These are phyloP conservation scores for Trypanosoma rangeli DNA, from an alignment of 208 protist species.

Conservation along the genomic window DNA sequence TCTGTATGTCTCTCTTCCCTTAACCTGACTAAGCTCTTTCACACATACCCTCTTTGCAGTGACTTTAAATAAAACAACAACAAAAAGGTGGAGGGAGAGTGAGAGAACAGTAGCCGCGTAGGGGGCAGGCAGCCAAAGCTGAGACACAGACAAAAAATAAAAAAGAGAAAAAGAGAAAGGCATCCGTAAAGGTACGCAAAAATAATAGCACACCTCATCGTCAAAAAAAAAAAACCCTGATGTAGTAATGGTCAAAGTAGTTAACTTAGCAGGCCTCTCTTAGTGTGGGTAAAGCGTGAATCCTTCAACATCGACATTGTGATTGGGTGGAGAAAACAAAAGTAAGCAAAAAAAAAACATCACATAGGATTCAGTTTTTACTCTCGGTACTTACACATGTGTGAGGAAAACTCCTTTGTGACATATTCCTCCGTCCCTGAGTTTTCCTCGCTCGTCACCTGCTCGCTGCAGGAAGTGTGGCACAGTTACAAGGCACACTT, in stretches of 20 bases:
- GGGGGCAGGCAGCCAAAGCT: neutral
- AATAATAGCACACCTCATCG: neutral
- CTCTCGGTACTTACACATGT: neutral
- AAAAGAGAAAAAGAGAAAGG: neutral
- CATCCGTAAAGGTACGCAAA: neutral
- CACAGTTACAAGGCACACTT: conserved; percentile 8
- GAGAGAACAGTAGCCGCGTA: neutral
- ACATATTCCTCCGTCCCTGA: neutral
- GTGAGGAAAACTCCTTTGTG: neutral
- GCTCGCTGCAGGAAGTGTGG: neutral
- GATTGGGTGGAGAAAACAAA: neutral
- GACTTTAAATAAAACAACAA: neutral
- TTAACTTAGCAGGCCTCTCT: neutral
- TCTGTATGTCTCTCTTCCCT: neutral
- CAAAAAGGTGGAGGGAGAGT: neutral
- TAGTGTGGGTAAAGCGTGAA: neutral
- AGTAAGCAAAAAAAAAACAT: neutral
- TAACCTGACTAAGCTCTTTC: neutral
- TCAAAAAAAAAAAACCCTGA: neutral
- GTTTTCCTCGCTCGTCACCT: neutral
- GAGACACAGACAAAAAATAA: neutral
- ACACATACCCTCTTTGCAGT: neutral
- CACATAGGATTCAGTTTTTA: neutral
- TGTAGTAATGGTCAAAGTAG: neutral
- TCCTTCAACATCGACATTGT: neutral